phyloP scores from a whole-genome alignment of 495 filamentous ascomycete genomes.

The Bathelium albidoporum region DNA sequence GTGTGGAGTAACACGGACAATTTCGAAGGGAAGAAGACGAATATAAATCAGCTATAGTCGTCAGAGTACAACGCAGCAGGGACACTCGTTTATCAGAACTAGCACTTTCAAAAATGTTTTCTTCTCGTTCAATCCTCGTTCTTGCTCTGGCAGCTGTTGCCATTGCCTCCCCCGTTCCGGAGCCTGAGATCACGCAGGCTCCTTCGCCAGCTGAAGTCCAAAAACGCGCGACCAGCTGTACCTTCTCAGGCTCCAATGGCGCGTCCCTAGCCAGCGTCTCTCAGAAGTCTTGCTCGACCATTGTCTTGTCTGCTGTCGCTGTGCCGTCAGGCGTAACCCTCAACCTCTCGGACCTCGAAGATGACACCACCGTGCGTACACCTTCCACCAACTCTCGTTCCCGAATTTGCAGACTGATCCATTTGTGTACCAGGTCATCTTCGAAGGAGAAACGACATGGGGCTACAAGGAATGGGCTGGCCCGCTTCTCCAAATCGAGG shows the following conservation, averaged over 20 bases:
- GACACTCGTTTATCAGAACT: background rate
- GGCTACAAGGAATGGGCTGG: slow-evolving; percentile 46
- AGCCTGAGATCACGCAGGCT: slow-evolving; percentile 3
- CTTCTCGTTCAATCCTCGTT: background rate
- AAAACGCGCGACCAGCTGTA: slow-evolving; percentile 36
- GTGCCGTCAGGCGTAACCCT: slow-evolving; percentile 46
- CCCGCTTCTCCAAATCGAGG: slow-evolving; percentile 40
- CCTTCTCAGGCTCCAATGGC: slow-evolving; percentile 37
- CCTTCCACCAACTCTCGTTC: too few species aligned
- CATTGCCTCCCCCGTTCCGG: slow-evolving; percentile 7
- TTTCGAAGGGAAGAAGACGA: background rate
- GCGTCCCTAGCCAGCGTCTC: slow-evolving; percentile 32
- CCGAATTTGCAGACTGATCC: background rate
- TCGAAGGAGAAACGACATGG: slow-evolving; percentile 43
- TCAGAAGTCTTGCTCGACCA: slow-evolving; percentile 41
- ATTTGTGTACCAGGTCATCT: slow-evolving; percentile 32
- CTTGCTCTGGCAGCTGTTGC: slow-evolving; percentile 8
- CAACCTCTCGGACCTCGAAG: slow-evolving; percentile 38
- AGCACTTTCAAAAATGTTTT: slow-evolving; percentile 2
- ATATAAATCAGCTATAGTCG: background rate
- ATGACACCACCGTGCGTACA: slow-evolving; percentile 33
- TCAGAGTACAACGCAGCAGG: background rate
- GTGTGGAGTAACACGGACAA: background rate
- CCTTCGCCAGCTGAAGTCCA: slow-evolving; percentile 12
- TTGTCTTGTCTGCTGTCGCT: slow-evolving; percentile 38